Evolutionary conservation across 2,329 filamentous ascomycete genomes (phyloP), one percentile per base, ranked within the genome.

Genomic region (Setomelanomma holmii): DNA sequence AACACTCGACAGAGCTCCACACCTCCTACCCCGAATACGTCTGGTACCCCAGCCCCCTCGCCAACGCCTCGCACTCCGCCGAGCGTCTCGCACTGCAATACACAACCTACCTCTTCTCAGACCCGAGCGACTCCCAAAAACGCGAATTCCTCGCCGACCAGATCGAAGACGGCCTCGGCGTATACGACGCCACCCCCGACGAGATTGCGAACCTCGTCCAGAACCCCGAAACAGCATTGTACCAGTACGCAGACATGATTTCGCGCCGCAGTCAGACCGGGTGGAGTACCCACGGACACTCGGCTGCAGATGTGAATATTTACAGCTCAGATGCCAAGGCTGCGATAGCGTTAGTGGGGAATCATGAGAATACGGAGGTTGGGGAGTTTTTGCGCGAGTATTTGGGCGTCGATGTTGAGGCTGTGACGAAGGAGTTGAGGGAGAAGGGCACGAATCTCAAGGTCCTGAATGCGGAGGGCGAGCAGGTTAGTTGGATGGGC

Each of bases 361-460:
- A 98, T 73, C 88, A 96, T 48, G 95, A 99, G 79, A 99, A 99
- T 72, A 98, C 88, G 0, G 92, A 98, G 21, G 83, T 99, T 1
- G 95, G 95, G 27, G 79, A 84, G 39, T 99, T 97, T 73, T 76
- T 99, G 51, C 80, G 86, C 6, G 79, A 86, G 7, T 99, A 95
- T 68, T 83, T 99, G 0, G 84, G 84, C 42, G 85, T 98, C 1
- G 88, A 97, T 69, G 85, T 96, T 1, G 84, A 90, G 1, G 80
- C 81, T 24, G 86, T 98, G 49, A 97, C 93, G 1, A 79, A 85
- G 67, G 87, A 95, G 74, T 77, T 99, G 39, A 83, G 80, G 62
- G 77, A 86, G 57, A 86, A 86, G 77, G 74, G 75, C 19, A 55
- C 55, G 10, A 54, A 55, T 5, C 64, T 76, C 42, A 73, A 69